Base-by-base conservation (phyloP, 345 rosid species). In the Mallotus nudiflorus region DNA sequence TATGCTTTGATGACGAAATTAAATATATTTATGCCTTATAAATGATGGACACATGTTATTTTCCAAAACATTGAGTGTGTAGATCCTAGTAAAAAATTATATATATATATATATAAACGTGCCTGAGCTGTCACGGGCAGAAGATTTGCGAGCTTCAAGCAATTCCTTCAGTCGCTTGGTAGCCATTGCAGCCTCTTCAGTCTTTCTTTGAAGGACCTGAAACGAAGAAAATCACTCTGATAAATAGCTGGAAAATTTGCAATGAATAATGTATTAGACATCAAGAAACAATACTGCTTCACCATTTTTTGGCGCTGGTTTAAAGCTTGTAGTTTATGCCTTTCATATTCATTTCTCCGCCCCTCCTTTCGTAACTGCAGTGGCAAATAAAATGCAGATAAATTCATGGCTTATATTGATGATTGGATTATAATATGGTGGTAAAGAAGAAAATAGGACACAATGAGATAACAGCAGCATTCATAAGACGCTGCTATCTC, bases 231-330 rank as follows among this genome's bases (percentile, higher is more conserved):
- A n/a, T 37, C 28, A 35, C 52, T 69, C 24, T 12, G 29, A 46
- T 61, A 48, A 70, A 67, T 27, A 69, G 74, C 66, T 58, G 53
- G 33, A 63, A 22, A 57, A 40, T 14, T 14, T 14, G 28, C 35
- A 37, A 42, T 35, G 57, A 45, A 69, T 58, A 19, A 27, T 40
- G 2, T 3, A 69, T 60, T 25, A 51, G 10, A 64, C 9, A 65
- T 49, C 62, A 29, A 73, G 54, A 7, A 61, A 46, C 16, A 37
- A n/a, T 58, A 24, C 58, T 46, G 35, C 61, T 79, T 82, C 73
- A 92, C 97, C 99, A 90, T 71, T 85, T 90, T 95, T 85, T 95
- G 98, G 56, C 99, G 96, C 81, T 95, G 98, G 79, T 95, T 92
- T 69, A 95, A 70, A 77, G 98, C 86, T 83, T 92, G 99, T 77